Base-by-base conservation (phyloP, 129 eudicot species). In the Cynara cardunculus region DNA sequence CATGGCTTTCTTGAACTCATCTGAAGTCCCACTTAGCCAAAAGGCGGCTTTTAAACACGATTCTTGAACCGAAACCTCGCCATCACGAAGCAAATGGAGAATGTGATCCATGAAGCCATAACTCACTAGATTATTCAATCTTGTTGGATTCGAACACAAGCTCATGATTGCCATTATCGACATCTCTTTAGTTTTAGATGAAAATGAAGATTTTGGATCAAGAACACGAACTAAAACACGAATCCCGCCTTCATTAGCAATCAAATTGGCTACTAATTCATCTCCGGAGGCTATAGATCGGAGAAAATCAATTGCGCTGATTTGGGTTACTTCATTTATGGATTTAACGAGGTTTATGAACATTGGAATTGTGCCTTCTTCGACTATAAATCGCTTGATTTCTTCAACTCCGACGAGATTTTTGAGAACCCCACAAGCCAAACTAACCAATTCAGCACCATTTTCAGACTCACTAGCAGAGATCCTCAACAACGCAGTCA, bases 1-100 rank as follows among this genome's bases (percentile, higher is more conserved):
- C 96, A 88, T 88, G 27, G 75, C 73, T 68, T 88, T 90, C 81
- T 85, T 86, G 26, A 86, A 77, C 35, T 82, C 90, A 35, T 86
- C 89, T 4, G 96, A 90, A 7, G 85, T 81, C 73, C 92, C 90
- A 78, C 88, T 78, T 22, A 91, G 85, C 92, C 90, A 87, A 81
- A 83, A 91, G 0, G 88, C 79, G 2, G 91, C 89, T 74, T 87
- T 89, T 25, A 88, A 65, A 0, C 89, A 83, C 39, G 87, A 34
- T 81, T 88, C 96, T 80, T 88, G 91, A 41, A 89, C 67, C 0
- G 90, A 83, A 22, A 69, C 31, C 2, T 88, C 90, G 1, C 92
- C 92, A 22, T 69, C 21, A 1, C 64, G 69, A 31, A 90, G 88
- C 44, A 82, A 88, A 44, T 79, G 37, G 11, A 88, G 84, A 26